These are phyloP conservation scores for Cyanidiococcus yangmingshanensis DNA, from an alignment of 23 red algal species.

Conservation along the genomic window DNA sequence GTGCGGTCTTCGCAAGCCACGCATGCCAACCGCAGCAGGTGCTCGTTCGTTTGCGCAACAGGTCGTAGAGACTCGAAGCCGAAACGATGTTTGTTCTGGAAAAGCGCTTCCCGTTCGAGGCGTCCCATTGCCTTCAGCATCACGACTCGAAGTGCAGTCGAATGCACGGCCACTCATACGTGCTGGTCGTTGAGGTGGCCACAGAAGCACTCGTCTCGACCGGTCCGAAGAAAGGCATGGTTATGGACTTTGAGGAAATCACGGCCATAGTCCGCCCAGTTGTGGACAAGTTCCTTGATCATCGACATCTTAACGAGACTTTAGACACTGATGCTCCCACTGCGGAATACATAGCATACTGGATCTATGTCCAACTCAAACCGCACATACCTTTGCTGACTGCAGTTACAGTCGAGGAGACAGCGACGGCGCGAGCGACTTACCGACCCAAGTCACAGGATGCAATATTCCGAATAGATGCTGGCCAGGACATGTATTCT, in stretches of 20 bases:
- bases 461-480: not conserved
- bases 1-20: too few species aligned
- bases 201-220: slow-evolving; percentile 23
- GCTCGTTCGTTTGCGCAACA: too few species aligned
- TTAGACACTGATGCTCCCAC: slow-evolving; percentile 84
- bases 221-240: slow-evolving; percentile 74
- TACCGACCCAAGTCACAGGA: slow-evolving; percentile 19
- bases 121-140: slow-evolving; percentile 61
- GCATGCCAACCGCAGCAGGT: too few species aligned
- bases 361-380: slow-evolving; percentile 50
- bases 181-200: slow-evolving; percentile 40
- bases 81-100: slow-evolving; percentile 49
- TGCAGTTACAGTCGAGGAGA: slow-evolving; percentile 34
- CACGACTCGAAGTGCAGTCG: slow-evolving; percentile 90
- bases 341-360: slow-evolving; percentile 83
- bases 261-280: slow-evolving; percentile 34
- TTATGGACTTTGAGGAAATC: slow-evolving; percentile 65
- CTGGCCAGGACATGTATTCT: not conserved
- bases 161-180: slow-evolving; percentile 92
- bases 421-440: slow-evolving; percentile 15
- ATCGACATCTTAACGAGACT: slow-evolving; percentile 81
- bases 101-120: slow-evolving; percentile 86
- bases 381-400: slow-evolving; percentile 30
- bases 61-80: too few species aligned
- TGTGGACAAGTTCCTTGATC: slow-evolving; percentile 56